Evolutionary conservation across 192 early-diverging fungal genomes (phyloP).

Genomic region (Rhizophagus sp.): DNA sequence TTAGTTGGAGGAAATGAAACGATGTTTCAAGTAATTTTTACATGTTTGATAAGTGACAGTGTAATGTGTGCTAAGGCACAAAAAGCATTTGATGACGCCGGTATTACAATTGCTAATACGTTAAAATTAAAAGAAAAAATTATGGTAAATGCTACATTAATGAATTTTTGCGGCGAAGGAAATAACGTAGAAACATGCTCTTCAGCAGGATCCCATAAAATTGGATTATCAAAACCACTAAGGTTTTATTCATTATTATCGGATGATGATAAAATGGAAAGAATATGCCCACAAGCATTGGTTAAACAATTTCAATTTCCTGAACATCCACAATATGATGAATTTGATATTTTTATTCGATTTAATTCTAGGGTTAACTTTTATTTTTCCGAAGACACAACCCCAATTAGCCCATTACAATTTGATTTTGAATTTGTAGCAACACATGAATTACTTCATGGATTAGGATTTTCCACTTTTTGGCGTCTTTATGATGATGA

Average conservation of each 20-base stretch:
- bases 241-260: no score
- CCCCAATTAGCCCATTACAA: not conserved
- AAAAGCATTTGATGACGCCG: not conserved
- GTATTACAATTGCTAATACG: not conserved
- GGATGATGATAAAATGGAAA: not conserved
- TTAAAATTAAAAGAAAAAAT: not conserved
- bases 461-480: not conserved
- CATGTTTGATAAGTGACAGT: not conserved
- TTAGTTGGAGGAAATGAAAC: not conserved
- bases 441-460: constrained; percentile 23
- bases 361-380: not conserved
- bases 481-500: not conserved
- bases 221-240: no score
- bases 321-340: not conserved
- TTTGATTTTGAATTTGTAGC: not conserved
- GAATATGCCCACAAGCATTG: not conserved
- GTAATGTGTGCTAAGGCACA: not conserved
- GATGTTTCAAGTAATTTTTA: not conserved
- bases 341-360: not conserved
- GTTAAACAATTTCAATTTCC: not conserved
- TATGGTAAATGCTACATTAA: not conserved
- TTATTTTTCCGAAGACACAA: not conserved
- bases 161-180: not conserved
- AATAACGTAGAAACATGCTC: no score
- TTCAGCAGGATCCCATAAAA: no score